Evolutionary conservation across 306 rosid species (phyloP).

Genomic region (Sphenostylis stenocarpa): DNA sequence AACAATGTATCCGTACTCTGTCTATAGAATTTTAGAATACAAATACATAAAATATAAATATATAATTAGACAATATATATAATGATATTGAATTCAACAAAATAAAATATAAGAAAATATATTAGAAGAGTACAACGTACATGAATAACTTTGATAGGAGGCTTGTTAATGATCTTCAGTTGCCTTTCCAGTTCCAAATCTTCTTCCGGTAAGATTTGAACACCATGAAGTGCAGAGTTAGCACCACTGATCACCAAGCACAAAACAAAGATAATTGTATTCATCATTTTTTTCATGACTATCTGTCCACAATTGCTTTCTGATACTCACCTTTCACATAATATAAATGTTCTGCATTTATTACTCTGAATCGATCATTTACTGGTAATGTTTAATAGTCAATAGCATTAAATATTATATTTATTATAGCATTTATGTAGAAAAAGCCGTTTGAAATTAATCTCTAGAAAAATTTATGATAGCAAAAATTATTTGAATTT

Average conservation of each 20-base stretch:
- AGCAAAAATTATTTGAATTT: too few relatives aligned
- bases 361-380: too few relatives aligned
- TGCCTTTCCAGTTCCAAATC: constrained; percentile 1
- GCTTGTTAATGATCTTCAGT: constrained; percentile 11
- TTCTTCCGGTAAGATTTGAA: background rate
- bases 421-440: too few relatives aligned
- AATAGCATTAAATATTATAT: too few relatives aligned
- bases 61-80: background rate
- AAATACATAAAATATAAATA: background rate
- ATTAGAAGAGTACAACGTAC: background rate
- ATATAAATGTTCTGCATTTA: too few relatives aligned
- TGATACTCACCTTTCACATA: too few relatives aligned
- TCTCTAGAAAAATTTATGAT: too few relatives aligned
- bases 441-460: too few relatives aligned
- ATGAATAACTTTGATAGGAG: constrained; percentile 9
- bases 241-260: background rate
- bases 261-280: background rate
- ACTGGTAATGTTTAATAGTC: too few relatives aligned
- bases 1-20: background rate
- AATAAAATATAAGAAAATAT: background rate
- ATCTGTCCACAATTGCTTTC: too few relatives aligned
- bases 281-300: background rate
- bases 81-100: background rate
- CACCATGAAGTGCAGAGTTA: background rate
- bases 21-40: background rate